A percentile compares a stretch with the other conserved stretches of the same genome.
These are phyloP conservation scores for Cichorium intybus DNA, from an alignment of 140 eudicot species.

Conservation along the genomic window DNA sequence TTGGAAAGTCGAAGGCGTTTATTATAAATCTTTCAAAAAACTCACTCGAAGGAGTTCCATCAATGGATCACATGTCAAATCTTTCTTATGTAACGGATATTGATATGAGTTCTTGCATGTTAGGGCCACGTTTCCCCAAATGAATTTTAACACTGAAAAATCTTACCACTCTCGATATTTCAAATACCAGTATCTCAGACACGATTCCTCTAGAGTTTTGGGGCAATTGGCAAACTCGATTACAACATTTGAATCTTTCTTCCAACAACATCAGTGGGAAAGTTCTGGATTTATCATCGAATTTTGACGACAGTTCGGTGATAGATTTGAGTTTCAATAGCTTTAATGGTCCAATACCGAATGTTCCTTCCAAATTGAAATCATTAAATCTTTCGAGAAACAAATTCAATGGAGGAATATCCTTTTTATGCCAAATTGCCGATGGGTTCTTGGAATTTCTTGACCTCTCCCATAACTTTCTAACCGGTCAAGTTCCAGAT, in stretches of 20 bases:
- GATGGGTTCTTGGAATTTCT: too few species aligned
- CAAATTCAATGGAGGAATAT: too few species aligned
- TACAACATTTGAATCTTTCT: too few species aligned
- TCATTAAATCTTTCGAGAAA: too few species aligned
- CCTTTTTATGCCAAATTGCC: too few species aligned
- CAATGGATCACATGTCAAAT: not conserved
- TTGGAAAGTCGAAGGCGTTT: not conserved
- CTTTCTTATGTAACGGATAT: not conserved
- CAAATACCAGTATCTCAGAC: not conserved
- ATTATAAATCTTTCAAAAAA: not conserved
- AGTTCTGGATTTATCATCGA: too few species aligned
- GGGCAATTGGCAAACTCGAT: too few species aligned
- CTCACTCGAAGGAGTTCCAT: not conserved
- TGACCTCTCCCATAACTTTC: too few species aligned
- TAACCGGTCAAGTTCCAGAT: too few species aligned
- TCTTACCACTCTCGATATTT: not conserved
- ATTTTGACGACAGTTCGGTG: not conserved
- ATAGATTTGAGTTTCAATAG: constrained; percentile 3
- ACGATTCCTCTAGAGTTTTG: too few species aligned
- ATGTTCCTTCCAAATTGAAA: too few species aligned
- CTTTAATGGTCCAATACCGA: not conserved
- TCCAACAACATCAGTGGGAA: too few species aligned
- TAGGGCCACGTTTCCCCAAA: constrained; percentile 4
- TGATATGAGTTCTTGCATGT: not conserved
- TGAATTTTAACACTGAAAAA: not conserved